Conservation (phyloP, 2,329 filamentous ascomycete species). For the Stemphylium lycopersici region DNA sequence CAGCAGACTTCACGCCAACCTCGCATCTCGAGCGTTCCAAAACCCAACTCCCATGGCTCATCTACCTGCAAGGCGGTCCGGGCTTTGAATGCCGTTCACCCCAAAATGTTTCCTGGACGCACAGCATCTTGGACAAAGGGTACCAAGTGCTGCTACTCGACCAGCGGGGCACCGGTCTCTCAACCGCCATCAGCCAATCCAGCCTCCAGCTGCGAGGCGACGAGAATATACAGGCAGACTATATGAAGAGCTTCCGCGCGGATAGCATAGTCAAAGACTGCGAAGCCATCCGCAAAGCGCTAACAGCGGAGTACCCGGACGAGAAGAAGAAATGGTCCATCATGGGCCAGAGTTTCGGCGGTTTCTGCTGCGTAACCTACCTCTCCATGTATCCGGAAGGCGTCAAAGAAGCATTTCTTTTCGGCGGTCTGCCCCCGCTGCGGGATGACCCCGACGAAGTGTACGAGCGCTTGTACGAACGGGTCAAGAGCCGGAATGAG, state of each 20-base stretch:
- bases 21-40: conserved; percentile 59
- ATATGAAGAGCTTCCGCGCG: conserved; percentile 83
- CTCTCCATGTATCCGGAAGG: conserved; percentile 79
- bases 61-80: conserved; percentile 86
- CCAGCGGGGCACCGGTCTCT: conserved; percentile 87
- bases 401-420: conserved; percentile 80
- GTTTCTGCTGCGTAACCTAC: conserved; percentile 84
- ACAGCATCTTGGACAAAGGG: conserved; percentile 73
- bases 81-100: conserved; percentile 78
- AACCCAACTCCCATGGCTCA: conserved; percentile 62
- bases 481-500: conserved; percentile 73
- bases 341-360: conserved; percentile 90
- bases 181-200: conserved; percentile 76
- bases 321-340: conserved; percentile 81
- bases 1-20: conserved; percentile 56
- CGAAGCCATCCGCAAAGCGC: conserved; percentile 78
- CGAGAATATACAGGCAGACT: conserved; percentile 73
- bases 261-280: conserved; percentile 90
- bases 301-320: conserved; percentile 72
- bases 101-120: conserved; percentile 74
- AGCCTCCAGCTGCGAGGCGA: conserved; percentile 70
- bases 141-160: conserved; percentile 88
- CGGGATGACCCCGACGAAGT: conserved; percentile 74
- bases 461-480: conserved; percentile 73
- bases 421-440: conserved; percentile 82